Evolutionary conservation across 2,329 filamentous ascomycete species (phyloP).

Genomic region (Ophiosphaerella narmari): DNA sequence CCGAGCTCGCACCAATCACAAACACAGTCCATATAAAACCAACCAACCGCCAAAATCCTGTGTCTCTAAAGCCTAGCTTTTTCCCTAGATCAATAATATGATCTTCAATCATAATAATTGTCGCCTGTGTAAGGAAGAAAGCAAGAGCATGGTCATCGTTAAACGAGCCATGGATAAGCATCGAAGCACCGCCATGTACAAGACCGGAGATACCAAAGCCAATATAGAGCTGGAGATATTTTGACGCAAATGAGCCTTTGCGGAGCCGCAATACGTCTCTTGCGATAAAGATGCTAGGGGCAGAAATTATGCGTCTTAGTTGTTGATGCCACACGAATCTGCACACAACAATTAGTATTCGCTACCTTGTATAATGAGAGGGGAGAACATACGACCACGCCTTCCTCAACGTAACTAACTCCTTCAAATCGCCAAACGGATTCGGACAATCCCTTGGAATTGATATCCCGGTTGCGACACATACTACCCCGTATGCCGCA

Average conservation of each 20-base stretch:
- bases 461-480: conserved; percentile 20
- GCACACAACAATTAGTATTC: not conserved
- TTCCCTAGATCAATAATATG: conserved; percentile 32
- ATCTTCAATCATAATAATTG: conserved; percentile 34
- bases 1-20: conserved; percentile 19
- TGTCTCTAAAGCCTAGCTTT: conserved; percentile 19
- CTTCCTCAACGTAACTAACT: conserved; percentile 23
- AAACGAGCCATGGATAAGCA: conserved; percentile 16
- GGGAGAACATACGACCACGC: conserved; percentile 27
- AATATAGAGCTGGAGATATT: conserved; percentile 35
- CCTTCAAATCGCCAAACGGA: conserved; percentile 24
- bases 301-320: conserved; percentile 22
- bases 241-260: conserved; percentile 34
- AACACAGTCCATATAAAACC: conserved; percentile 28
- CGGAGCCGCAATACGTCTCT: conserved; percentile 23
- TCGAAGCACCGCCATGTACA: conserved; percentile 23
- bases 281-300: conserved; percentile 19
- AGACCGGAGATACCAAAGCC: conserved; percentile 24
- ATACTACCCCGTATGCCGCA: conserved; percentile 12
- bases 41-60: conserved; percentile 17
- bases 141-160: conserved; percentile 20
- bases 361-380: not conserved
- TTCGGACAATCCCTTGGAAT: conserved; percentile 33
- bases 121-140: conserved; percentile 30
- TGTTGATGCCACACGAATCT: conserved; percentile 35